Evolutionary conservation across 2,329 filamentous ascomycete species (phyloP), one percentile per base, ranked within the genome.

Genomic region (Aspergillus sojae): DNA sequence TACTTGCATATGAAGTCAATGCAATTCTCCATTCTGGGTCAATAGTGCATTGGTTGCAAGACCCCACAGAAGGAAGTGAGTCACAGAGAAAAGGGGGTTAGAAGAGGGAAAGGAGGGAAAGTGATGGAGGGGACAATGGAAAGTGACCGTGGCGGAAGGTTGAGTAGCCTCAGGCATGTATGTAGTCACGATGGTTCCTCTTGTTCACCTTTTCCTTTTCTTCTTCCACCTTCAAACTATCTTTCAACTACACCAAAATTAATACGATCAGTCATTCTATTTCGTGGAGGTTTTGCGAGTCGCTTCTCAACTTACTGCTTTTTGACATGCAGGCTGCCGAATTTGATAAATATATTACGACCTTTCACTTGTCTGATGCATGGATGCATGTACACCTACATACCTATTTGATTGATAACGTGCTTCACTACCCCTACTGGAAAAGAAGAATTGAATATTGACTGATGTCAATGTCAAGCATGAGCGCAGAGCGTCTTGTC

Each of bases 51-150:
- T 45, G 19, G 19, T 32, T 57, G 34, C 21, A 23, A 21, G 43
- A 36, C 54, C 26, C 36, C 36, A 28, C 57, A 45, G 19, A 58
- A 39, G 39, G 28, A 32, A 48, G 19, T 61, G 59, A 61, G 59
- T 61, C 59, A 61, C 36, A 26, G 36, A 36, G 54, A 45, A 32
- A 30, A 34, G 19, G 45, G 41, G 14, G 56, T 12, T 23, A 30
- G 26, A 28, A 50, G 32, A 28, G 43, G 36, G 26, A 45, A 30
- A 43, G 43, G 19, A 39, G 30, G 21, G 23, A 26, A 14, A 46
- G 43, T 21, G 43, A 36, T 36, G 34, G 45, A 48, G 30, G 28
- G 9, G 48, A 32, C n/a, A 34, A 52, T 23, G 6, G 10, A 53
- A 28, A 34, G 26, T 30, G 30, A n/a, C 32, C 5, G 12, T 11